Conservation (phyloP, 2,329 filamentous ascomycete species). For the Chaetomium strumarium region DNA sequence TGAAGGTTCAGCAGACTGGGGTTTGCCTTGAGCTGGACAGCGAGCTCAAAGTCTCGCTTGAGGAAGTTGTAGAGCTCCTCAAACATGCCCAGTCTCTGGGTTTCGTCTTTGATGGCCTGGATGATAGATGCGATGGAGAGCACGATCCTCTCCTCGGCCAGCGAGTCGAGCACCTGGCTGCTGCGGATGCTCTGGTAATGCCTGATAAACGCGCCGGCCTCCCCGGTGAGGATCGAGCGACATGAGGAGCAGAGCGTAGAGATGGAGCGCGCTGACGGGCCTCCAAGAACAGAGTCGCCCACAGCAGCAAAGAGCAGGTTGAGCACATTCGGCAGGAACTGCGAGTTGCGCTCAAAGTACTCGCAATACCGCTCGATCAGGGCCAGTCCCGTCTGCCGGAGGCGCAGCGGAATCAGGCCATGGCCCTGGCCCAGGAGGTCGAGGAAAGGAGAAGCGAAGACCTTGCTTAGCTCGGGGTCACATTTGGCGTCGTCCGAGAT, state of each 20-base stretch:
- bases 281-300: slow-evolving; percentile 54
- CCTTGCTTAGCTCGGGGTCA: slow-evolving; percentile 52
- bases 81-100: slow-evolving; percentile 48
- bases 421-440: slow-evolving; percentile 46
- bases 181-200: slow-evolving; percentile 64
- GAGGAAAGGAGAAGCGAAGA: slow-evolving; percentile 59
- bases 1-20: slow-evolving; percentile 25
- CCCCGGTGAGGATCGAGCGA: slow-evolving; percentile 58
- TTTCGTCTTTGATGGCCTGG: slow-evolving; percentile 60
- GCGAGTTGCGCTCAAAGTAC: slow-evolving; percentile 67
- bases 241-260: slow-evolving; percentile 70
- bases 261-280: slow-evolving; percentile 70
- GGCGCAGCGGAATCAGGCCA: slow-evolving; percentile 52
- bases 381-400: slow-evolving; percentile 62
- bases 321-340: slow-evolving; percentile 62
- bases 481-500: slow-evolving; percentile 51
- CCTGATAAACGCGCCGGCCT: slow-evolving; percentile 62
- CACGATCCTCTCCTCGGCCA: slow-evolving; percentile 67
- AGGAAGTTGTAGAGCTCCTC: slow-evolving; percentile 56
- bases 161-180: slow-evolving; percentile 55
- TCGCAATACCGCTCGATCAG: slow-evolving; percentile 67
- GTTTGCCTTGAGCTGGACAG: slow-evolving; percentile 32
- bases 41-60: slow-evolving; percentile 52
- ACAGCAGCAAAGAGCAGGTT: slow-evolving; percentile 70
- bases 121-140: slow-evolving; percentile 70